Base-by-base conservation (phyloP, 768 basidiomycete species). In the Filobasidium floriforme region DNA sequence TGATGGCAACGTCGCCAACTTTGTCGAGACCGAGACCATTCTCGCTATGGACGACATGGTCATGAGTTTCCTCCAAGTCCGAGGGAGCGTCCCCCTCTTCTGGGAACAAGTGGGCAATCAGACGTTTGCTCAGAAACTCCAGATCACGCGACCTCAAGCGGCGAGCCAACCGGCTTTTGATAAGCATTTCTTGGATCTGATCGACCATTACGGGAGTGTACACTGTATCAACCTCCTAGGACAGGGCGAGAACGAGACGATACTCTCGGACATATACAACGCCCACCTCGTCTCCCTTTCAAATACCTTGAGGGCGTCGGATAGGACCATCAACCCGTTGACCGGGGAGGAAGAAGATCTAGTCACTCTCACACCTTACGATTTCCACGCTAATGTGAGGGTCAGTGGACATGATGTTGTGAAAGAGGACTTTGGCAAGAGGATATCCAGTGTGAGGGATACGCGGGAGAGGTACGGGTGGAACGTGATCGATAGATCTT, bases 141-240 rank as follows among this genome's bases (percentile, higher is more conserved):
- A 97, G 75, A 90, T 99, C 68, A 80, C 77, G 0, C 64, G 77
- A 43, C 94, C 96, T 0, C 88, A 90, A 71, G 75, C 79, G 46
- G 91, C 92, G 2, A 93, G 93, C 0, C 94, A 98, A 71, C 93
- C 93, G 9, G 96, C 96, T 0, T 99, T 99, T 74, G 90, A 97
- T 70, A 86, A 90, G 44, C 96, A 99, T 79, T 90, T 97, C 66
- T 83, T 86, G 11, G 87, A 91, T 64, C 80, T 98, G 43, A 84
- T 88, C 69, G 87, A 92, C 70, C 87, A 91, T 73, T 98, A 99
- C 73, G 87, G 86, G 3, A 82, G 85, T 0, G 82, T 88, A 18
- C 90, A 99, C 74, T 90, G 88, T 28, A 86, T 98, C 68, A 98
- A 97, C 77, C 82, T 98, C 7, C 85, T 99, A 1, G 92, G 92